Base-by-base conservation (phyloP, 768 basidiomycete species). In the Agrocybe praecox region DNA sequence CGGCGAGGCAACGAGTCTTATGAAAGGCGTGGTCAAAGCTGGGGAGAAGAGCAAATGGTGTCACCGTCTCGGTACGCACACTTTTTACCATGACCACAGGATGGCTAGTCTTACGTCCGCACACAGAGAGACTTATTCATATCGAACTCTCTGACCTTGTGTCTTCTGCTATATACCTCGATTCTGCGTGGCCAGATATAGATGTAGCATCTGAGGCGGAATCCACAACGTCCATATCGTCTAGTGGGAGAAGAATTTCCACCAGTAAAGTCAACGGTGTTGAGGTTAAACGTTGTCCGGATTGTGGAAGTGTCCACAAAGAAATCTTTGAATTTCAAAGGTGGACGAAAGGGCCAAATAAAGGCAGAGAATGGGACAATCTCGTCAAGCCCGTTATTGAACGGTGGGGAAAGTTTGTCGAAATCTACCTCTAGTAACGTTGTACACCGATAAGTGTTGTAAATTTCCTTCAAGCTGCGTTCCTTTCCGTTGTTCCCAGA, bases 301-400 rank as follows among this genome's bases (percentile, higher is more conserved):
- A 77, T 62, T 76, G 79, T 60, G 85, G 85, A 15, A 72, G 63
- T 9, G 63, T 80, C 23, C 92, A 94, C 68, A 85, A 83, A 64
- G 92, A 94, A 65, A 91, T 94, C 17, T 94, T 94, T 67, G 74
- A 87, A 36, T 91, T 94, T 64, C 71, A 72, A 43, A 80, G 85
- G 44, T 79, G 84, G 49, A 72, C 67, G 36, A 69, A 65, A 9
- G 89, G 89, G 0, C 67, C 55, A 29, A 81, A 85, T 63, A 77
- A 81, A 57, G 86, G 84, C 7, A 82, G 76, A 59, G 92, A 93
- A 69, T 93, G 88, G 87, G 87, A 91, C 52, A 58, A 70, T 12
- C 77, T 93, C 26, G 88, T 94, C 36, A 84, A 83, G 60, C 89
- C 89, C 42, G 84, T 92, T 6, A 82, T 94, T 49, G 84, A 89